Percentiles rank a stretch among this genome's conserved stretches.
phyloP scores from a whole-genome alignment of 1,284 basidiomycete genomes.

The Trichosporon asahii region DNA sequence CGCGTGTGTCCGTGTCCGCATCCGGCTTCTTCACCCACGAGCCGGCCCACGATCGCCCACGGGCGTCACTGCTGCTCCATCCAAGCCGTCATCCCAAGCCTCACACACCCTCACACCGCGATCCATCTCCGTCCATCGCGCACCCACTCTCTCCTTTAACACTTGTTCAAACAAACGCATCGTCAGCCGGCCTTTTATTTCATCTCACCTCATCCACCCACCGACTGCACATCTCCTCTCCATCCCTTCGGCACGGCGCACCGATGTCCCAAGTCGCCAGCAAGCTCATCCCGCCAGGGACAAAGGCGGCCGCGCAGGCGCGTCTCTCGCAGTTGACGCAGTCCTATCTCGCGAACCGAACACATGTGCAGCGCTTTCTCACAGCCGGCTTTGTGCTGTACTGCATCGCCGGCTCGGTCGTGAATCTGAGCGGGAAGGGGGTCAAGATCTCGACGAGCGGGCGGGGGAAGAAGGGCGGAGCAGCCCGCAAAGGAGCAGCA shows the following conservation, averaged over 20 bases:
- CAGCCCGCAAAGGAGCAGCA: conserved; percentile 15
- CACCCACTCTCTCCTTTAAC: background rate
- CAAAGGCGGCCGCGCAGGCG: background rate
- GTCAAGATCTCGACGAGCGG: conserved; percentile 11
- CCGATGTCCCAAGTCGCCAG: conserved; percentile 8
- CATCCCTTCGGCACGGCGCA: background rate
- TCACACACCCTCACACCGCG: background rate
- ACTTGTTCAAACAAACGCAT: background rate
- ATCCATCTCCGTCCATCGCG: background rate
- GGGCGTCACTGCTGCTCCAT: background rate
- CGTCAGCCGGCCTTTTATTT: background rate
- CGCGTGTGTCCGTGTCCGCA: background rate
- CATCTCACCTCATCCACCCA: background rate
- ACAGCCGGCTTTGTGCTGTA: conserved; percentile 53
- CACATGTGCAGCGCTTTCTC: conserved; percentile 64
- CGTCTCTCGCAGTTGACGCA: conserved; percentile 25
- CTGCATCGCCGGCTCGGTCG: conserved; percentile 39
- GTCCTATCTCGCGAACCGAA: conserved; percentile 62
- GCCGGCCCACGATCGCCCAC: conserved; percentile 6
- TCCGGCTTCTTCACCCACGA: conserved; percentile 4
- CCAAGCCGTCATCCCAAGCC: too few species aligned
- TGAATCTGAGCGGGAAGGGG: conserved; percentile 34
- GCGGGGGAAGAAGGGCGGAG: conserved; percentile 16
- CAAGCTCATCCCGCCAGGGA: background rate
- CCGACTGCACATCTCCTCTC: background rate